Evolutionary conservation across 2,329 filamentous ascomycete genomes (phyloP).

Genomic region (Pseudocercospora pini-densiflorae): DNA sequence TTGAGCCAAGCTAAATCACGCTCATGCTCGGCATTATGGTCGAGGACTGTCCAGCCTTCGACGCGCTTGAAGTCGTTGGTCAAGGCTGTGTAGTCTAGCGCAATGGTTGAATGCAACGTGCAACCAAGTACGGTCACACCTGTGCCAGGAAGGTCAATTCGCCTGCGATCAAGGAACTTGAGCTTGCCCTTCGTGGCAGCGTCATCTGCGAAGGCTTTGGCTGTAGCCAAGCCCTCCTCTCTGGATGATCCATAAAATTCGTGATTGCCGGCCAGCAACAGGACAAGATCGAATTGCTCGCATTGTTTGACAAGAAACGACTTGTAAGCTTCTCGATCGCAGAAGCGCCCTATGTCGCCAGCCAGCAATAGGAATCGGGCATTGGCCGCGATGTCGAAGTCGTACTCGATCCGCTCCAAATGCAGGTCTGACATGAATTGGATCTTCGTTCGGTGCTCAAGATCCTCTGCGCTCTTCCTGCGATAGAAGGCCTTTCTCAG

Average conservation of each 20-base stretch:
- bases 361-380: conserved; percentile 52
- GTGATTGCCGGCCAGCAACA: conserved; percentile 59
- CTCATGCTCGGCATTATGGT: conserved; percentile 54
- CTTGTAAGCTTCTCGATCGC: conserved; percentile 53
- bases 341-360: conserved; percentile 57
- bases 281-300: conserved; percentile 50
- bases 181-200: conserved; percentile 45
- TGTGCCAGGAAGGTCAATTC: conserved; percentile 46
- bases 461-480: neutral
- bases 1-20: conserved; percentile 57
- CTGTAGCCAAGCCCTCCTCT: conserved; percentile 44
- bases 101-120: conserved; percentile 59
- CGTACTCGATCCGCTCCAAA: conserved; percentile 47
- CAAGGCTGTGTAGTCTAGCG: conserved; percentile 40
- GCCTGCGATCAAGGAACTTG: conserved; percentile 45
- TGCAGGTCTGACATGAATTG: conserved; percentile 58
- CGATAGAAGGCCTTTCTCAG: neutral
- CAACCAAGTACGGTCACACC: conserved; percentile 58
- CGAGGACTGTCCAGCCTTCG: conserved; percentile 53
- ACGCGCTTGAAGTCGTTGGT: conserved; percentile 60
- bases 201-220: conserved; percentile 47
- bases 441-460: neutral
- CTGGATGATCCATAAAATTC: conserved; percentile 57
- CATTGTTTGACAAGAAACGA: conserved; percentile 51
- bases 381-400: conserved; percentile 46